These are phyloP conservation scores for Excoecaria cochinchinensis DNA, from an alignment of 345 rosid genomes.

Conservation along the genomic window DNA sequence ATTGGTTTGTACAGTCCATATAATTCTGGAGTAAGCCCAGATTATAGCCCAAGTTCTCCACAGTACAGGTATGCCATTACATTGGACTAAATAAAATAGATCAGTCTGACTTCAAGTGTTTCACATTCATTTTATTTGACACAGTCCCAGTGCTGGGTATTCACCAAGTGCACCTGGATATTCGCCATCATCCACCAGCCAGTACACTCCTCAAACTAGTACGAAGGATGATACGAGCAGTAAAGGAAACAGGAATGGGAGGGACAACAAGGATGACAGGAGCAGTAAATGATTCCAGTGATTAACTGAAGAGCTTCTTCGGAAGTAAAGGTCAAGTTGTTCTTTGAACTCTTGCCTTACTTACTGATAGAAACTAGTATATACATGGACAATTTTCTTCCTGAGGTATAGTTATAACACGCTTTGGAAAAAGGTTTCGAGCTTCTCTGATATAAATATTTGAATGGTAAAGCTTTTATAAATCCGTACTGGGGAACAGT, in stretches of 20 bases:
- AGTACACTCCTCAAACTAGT: conserved; percentile 67
- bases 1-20: conserved; percentile 52
- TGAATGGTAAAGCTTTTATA: not conserved
- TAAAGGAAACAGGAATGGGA: conserved; percentile 25
- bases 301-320: not conserved
- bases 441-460: no score
- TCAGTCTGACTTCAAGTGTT: not conserved
- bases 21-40: conserved; percentile 68
- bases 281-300: conserved; percentile 14
- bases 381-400: not conserved
- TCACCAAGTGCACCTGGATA: conserved; percentile 81
- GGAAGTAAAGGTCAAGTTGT: conserved; percentile 2
- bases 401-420: not conserved
- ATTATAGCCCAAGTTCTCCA: conserved; percentile 76
- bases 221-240: conserved; percentile 46
- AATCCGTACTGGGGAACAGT: not conserved
- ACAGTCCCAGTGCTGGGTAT: conserved; percentile 78
- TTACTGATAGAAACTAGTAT: not conserved
- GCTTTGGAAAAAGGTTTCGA: not conserved
- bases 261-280: conserved; percentile 24
- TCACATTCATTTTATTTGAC: conserved; percentile 5
- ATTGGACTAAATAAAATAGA: not conserved
- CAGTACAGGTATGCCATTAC: conserved; percentile 46
- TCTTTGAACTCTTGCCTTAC: not conserved
- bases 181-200: conserved; percentile 79